A percentile compares a stretch with the other conserved stretches of the same genome.
phyloP scores from a whole-genome alignment of 257 asterid genomes.

The Solanum sejunctum region DNA sequence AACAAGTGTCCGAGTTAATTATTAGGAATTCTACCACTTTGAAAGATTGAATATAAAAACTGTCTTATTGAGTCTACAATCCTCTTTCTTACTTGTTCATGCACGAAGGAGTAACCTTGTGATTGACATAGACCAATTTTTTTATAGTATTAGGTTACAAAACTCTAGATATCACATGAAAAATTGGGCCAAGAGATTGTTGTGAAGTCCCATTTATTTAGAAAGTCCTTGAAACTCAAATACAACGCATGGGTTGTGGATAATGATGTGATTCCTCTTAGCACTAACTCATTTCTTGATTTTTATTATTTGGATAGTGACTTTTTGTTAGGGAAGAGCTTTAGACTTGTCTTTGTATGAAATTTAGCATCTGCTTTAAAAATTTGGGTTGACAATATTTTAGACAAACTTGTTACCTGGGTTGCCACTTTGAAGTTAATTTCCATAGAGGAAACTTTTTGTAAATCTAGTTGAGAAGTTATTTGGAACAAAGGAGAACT shows the following conservation, averaged over 20 bases:
- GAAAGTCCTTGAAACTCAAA: constrained; percentile 53
- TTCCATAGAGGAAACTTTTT: constrained; percentile 14
- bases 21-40: constrained; percentile 70
- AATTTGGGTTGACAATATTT: constrained; percentile 34
- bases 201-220: constrained; percentile 39
- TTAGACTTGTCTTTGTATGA: constrained; percentile 28
- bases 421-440: constrained; percentile 21
- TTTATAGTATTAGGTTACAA: constrained; percentile 16
- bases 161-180: constrained; percentile 8
- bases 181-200: constrained; percentile 37
- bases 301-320: constrained; percentile 29
- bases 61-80: constrained; percentile 45
- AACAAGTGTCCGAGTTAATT: constrained; percentile 33
- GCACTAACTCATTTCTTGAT: constrained; percentile 27
- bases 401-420: constrained; percentile 19
- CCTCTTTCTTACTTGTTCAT: constrained; percentile 52
- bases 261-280: constrained; percentile 45
- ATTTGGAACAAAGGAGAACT: constrained; percentile 26
- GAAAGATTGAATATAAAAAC: constrained; percentile 53
- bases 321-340: constrained; percentile 37
- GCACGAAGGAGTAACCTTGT: constrained; percentile 80
- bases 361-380: constrained; percentile 43
- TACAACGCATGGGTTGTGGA: constrained; percentile 48
- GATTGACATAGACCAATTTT: constrained; percentile 40
- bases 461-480: constrained; percentile 36